These are phyloP conservation scores for Pichia exigua DNA, from an alignment of 805 yeast genomes.

Conservation along the genomic window DNA sequence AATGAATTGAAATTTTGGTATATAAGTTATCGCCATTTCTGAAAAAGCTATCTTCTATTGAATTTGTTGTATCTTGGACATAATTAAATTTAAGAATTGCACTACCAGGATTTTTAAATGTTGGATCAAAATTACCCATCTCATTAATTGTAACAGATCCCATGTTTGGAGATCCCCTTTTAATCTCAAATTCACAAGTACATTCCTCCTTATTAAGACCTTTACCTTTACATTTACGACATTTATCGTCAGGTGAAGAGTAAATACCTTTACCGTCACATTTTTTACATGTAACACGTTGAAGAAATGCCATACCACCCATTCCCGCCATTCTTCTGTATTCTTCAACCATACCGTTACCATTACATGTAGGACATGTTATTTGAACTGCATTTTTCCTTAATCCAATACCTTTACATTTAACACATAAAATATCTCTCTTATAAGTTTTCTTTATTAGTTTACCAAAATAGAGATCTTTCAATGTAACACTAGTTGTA, in stretches of 20 bases:
- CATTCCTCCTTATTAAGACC: conserved; percentile 57
- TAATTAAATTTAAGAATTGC: conserved; percentile 56
- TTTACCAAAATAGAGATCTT: conserved; percentile 76
- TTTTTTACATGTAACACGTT: conserved; percentile 49
- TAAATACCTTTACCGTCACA: conserved; percentile 69
- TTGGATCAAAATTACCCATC: conserved; percentile 74
- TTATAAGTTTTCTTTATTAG: conserved; percentile 64
- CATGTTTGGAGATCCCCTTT: conserved; percentile 58
- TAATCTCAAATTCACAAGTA: conserved; percentile 67
- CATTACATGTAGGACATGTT: conserved; percentile 62
- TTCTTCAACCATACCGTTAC: conserved; percentile 56
- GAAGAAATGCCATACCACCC: conserved; percentile 67
- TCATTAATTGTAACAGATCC: conserved; percentile 55
- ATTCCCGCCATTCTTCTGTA: conserved; percentile 47
- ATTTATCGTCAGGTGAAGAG: conserved; percentile 56
- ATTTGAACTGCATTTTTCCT: conserved; percentile 47
- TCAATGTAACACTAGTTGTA: conserved; percentile 55
- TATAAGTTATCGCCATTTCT: conserved; percentile 54
- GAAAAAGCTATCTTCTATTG: conserved; percentile 28
- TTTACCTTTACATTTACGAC: conserved; percentile 68
- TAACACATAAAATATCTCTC: conserved; percentile 62
- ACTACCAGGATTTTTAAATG: conserved; percentile 63
- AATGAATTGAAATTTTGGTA: conserved; percentile 49
- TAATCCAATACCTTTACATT: conserved; percentile 75
- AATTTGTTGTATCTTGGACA: conserved; percentile 30